Evolutionary conservation across 164 flowering plant species (phyloP), one percentile per base, ranked within the genome.

Genomic region (Piper betle): DNA sequence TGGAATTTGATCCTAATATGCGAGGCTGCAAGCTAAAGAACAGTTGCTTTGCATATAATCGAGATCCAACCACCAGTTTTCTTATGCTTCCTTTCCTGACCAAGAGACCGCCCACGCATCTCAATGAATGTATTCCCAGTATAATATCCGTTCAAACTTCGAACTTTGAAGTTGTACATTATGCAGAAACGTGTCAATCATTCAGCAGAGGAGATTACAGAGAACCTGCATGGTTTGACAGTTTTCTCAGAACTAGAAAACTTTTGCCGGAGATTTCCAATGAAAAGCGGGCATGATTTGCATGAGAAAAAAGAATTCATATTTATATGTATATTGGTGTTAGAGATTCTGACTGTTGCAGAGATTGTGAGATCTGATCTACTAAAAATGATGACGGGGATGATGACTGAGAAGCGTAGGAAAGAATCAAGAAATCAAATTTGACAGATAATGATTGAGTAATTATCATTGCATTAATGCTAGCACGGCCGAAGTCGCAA

Each of bases 181-280:
- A 55, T 6, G 39, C 58, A 55, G 12, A 13, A 55, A 55, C 58
- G 58, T 55, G 58, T 33, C 58, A 55, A 55, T 55, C 39, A 55
- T 55, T 55, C 15, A 55, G 33, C 39, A 55, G 38, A 55, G 11
- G 58, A 25, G 50, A 55, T 55, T 19, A 17, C 39, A 55, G 25
- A 1, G 39, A 55, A 10, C 58, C 38, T 39, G 12, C 58, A 39
- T 55, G 39, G 33, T 55, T 55, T 25, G 39, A 55, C 39, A 39
- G 39, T 55, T 12, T 55, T 55, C 58, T 39, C 12, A 55, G 38
- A 18, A 16, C 39, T 8, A 55, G 16, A 33, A 6, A 18, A 12
- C 38, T 8, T 12, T 13, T 37, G 58, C 33, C 13, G 58, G 33
- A 55, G 39, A 25, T 55, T 55, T 12, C 38, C 16, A 55, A 25